phyloP scores from a whole-genome alignment of 441 rosid species.

The Omphalea diandra region DNA sequence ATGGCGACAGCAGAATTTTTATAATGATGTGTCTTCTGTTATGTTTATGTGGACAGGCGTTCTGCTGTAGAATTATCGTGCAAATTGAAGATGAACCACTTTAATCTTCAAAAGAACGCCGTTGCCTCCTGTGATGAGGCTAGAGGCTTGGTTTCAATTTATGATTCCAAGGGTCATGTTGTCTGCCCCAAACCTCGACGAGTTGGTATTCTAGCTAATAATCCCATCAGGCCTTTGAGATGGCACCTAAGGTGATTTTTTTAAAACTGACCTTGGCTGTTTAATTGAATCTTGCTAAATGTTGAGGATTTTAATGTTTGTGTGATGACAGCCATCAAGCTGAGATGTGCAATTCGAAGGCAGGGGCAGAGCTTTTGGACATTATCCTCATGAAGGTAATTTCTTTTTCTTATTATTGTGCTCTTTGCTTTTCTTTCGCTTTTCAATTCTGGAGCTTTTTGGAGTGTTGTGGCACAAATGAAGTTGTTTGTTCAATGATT shows the following conservation, averaged over 20 bases:
- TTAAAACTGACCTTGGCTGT: background rate
- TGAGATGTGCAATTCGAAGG: slow-evolving; percentile 52
- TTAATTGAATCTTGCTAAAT: background rate
- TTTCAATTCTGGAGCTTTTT: background rate
- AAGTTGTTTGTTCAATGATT: background rate
- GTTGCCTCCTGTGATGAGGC: slow-evolving; percentile 52
- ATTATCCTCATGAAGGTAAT: slow-evolving; percentile 64
- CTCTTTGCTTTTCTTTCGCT: background rate
- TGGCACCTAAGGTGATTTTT: slow-evolving; percentile 55
- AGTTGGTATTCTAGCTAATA: slow-evolving; percentile 49
- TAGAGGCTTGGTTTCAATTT: slow-evolving; percentile 40
- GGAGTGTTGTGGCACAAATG: background rate
- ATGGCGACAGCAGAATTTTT: background rate
- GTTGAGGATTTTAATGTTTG: background rate
- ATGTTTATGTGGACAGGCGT: slow-evolving; percentile 29
- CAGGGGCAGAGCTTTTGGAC: slow-evolving; percentile 77
- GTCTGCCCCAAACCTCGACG: slow-evolving; percentile 88
- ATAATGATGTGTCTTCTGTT: background rate
- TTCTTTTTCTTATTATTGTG: background rate
- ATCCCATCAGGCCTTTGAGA: slow-evolving; percentile 47
- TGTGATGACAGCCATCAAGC: slow-evolving; percentile 45
- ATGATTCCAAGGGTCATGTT: slow-evolving; percentile 50
- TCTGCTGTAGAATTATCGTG: slow-evolving; percentile 30
- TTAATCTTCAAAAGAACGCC: slow-evolving; percentile 66
- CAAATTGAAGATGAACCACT: slow-evolving; percentile 58